Conservation (phyloP, 2,329 filamentous ascomycete genomes). For the Diaporthe citri region DNA sequence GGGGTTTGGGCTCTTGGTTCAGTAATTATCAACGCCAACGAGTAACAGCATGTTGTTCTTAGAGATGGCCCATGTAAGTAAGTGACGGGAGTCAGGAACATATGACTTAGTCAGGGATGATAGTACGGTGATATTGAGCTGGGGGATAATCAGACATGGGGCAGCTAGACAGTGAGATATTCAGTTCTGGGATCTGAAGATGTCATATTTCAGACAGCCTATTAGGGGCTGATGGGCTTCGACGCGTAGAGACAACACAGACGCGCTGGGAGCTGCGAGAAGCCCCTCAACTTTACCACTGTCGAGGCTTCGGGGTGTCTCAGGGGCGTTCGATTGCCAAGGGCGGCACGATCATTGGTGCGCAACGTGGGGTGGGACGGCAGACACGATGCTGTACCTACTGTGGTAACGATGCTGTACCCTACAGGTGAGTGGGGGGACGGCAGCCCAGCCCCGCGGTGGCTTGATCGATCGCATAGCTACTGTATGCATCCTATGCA, state of each 20-base stretch:
- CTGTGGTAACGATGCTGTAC: not conserved
- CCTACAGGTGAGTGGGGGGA: not conserved
- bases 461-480: slow-evolving; percentile 1
- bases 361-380: not conserved
- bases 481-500: too few species aligned
- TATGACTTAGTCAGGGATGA: too few species aligned
- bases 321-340: not conserved
- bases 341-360: not conserved
- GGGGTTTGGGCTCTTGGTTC: not conserved
- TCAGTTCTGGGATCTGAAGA: not conserved
- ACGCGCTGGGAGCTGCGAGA: too few species aligned
- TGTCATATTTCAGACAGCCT: not conserved
- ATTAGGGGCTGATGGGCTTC: not conserved
- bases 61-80: not conserved
- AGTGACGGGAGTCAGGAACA: not conserved
- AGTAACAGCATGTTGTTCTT: not conserved
- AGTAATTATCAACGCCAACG: not conserved
- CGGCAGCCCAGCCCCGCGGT: not conserved
- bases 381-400: not conserved
- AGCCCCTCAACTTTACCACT: not conserved
- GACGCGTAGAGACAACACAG: not conserved
- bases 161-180: not conserved
- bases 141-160: too few species aligned
- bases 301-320: not conserved
- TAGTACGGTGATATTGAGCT: too few species aligned